phyloP scores from a whole-genome alignment of 2,329 filamentous ascomycete species.

The Epichloe festucae region DNA sequence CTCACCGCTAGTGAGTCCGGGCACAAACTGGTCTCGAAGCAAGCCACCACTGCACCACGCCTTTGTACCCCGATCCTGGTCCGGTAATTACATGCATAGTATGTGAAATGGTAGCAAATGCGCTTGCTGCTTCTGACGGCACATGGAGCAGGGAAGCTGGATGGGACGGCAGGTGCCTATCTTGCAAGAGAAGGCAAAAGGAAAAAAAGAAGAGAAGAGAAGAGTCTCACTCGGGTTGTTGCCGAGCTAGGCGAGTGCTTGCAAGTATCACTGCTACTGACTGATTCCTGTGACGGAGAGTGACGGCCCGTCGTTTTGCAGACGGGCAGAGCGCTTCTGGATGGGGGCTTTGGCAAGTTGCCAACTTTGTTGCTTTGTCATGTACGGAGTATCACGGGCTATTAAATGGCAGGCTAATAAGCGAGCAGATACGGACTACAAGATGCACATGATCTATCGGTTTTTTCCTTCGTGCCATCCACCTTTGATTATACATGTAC shows the following conservation, averaged over 20 bases:
- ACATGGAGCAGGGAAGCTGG: background rate
- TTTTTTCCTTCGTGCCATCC: background rate
- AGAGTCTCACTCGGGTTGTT: too few relatives aligned
- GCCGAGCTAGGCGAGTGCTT: too few relatives aligned
- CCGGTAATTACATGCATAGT: background rate
- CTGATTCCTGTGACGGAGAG: too few relatives aligned
- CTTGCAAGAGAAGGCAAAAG: background rate
- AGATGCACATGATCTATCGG: background rate
- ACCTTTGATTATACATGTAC: background rate
- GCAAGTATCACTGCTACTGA: too few relatives aligned
- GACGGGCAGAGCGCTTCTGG: background rate
- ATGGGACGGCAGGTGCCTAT: background rate
- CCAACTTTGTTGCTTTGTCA: too few relatives aligned
- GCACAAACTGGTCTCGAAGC: background rate
- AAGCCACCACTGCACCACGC: background rate
- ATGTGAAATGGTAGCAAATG: background rate
- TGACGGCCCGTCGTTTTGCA: too few relatives aligned
- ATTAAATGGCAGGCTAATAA: background rate
- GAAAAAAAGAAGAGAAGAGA: background rate
- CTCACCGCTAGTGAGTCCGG: slow-evolving; percentile 1
- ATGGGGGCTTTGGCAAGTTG: too few relatives aligned
- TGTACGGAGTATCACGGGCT: too few relatives aligned
- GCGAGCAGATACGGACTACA: background rate
- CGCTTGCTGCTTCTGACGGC: background rate
- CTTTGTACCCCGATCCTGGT: background rate